Evolutionary conservation across 2,329 filamentous ascomycete genomes (phyloP).

Genomic region (Xylaria sp.): DNA sequence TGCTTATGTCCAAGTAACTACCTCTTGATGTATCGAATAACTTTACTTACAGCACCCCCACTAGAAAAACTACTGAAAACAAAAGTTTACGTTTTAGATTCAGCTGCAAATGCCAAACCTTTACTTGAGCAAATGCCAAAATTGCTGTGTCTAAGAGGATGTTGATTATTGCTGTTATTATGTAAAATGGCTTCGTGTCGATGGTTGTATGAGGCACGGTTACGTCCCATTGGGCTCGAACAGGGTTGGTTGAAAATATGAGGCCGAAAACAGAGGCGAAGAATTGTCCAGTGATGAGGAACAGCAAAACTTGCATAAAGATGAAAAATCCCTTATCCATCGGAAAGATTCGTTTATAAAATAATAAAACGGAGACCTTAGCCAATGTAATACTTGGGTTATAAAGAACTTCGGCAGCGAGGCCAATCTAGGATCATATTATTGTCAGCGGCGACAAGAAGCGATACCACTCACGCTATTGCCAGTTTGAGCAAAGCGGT

Average conservation of each 20-base stretch:
- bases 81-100: background rate
- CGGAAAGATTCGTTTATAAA: background rate
- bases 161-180: background rate
- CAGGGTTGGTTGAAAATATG: slow-evolving; percentile 5
- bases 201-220: slow-evolving; percentile 4
- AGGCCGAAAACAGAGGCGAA: background rate
- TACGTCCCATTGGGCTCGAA: slow-evolving; percentile 9
- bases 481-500: background rate
- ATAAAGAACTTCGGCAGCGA: slow-evolving; percentile 6
- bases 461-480: background rate
- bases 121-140: background rate
- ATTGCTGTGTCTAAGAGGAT: background rate
- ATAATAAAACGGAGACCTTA: slow-evolving; percentile 3
- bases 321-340: background rate
- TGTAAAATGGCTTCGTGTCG: background rate
- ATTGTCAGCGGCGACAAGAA: background rate
- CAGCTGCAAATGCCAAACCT: background rate
- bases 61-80: background rate
- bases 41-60: background rate
- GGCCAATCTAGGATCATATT: background rate
- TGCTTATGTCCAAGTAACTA: background rate
- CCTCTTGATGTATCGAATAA: background rate
- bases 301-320: background rate
- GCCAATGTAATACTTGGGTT: background rate
- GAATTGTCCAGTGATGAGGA: background rate